Evolutionary conservation across 768 basidiomycete species (phyloP).

Genomic region (Trametes elegans): DNA sequence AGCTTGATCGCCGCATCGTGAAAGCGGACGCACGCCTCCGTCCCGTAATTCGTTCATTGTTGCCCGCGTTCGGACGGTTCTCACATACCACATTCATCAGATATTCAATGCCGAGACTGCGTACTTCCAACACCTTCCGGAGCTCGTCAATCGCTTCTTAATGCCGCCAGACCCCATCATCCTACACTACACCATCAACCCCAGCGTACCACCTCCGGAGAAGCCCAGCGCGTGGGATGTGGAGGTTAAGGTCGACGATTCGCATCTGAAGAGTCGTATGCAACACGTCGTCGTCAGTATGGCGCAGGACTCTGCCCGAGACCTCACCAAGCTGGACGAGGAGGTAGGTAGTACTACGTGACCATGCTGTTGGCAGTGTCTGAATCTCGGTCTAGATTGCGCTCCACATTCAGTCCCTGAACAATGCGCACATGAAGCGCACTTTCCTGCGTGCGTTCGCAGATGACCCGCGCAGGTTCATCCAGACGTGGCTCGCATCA

Average conservation of each 20-base stretch:
- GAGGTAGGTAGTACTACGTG: slow-evolving; percentile 52
- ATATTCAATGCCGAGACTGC: slow-evolving; percentile 71
- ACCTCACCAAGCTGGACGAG: slow-evolving; percentile 76
- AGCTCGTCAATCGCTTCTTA: slow-evolving; percentile 80
- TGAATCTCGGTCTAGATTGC: slow-evolving; percentile 54
- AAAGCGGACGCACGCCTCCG: slow-evolving; percentile 66
- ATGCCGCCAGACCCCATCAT: slow-evolving; percentile 76
- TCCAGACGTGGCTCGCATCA: slow-evolving; percentile 88
- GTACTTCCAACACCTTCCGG: slow-evolving; percentile 77
- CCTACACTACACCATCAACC: slow-evolving; percentile 74
- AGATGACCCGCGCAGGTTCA: slow-evolving; percentile 72
- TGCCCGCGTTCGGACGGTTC: background rate
- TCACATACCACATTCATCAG: slow-evolving; percentile 36
- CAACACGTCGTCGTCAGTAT: slow-evolving; percentile 59
- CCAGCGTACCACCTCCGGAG: slow-evolving; percentile 59
- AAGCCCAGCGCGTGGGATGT: slow-evolving; percentile 72
- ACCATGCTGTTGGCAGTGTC: background rate
- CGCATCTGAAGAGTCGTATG: slow-evolving; percentile 70
- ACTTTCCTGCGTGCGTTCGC: slow-evolving; percentile 86
- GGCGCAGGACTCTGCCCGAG: slow-evolving; percentile 67
- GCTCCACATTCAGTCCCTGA: slow-evolving; percentile 78
- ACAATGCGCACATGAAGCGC: slow-evolving; percentile 83
- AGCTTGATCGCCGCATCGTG: slow-evolving; percentile 69
- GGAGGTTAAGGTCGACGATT: slow-evolving; percentile 86
- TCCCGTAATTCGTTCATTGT: slow-evolving; percentile 42